Percentiles rank a stretch among this genome's conserved stretches.
These are phyloP conservation scores for Petunia axillaris DNA, from an alignment of 257 asterid species.

Conservation along the genomic window DNA sequence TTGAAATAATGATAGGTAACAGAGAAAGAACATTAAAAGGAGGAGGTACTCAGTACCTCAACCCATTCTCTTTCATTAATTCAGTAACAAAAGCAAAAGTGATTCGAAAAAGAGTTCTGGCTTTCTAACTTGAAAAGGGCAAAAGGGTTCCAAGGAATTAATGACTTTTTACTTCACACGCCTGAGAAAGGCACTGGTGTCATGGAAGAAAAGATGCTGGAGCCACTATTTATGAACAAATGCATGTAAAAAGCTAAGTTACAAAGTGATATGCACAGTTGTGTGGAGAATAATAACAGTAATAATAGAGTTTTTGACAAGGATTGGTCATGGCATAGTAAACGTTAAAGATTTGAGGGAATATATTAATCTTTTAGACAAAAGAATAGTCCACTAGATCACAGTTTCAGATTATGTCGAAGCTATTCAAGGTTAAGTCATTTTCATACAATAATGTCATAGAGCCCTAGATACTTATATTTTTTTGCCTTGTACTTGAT, in stretches of 20 bases:
- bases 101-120: slow-evolving; percentile 34
- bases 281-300: slow-evolving; percentile 21
- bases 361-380: slow-evolving; percentile 11
- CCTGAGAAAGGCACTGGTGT: slow-evolving; percentile 33
- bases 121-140: slow-evolving; percentile 31
- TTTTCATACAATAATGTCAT: slow-evolving; percentile 31
- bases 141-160: slow-evolving; percentile 32
- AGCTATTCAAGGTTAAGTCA: slow-evolving; percentile 38
- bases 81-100: slow-evolving; percentile 33
- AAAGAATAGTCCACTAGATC: slow-evolving; percentile 2
- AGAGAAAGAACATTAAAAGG: neutral
- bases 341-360: neutral
- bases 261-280: slow-evolving; percentile 18
- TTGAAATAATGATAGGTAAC: neutral
- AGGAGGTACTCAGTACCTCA: neutral
- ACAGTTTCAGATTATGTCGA: slow-evolving; percentile 37
- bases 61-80: slow-evolving; percentile 23
- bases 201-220: neutral
- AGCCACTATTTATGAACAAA: neutral
- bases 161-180: slow-evolving; percentile 40
- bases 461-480: neutral
- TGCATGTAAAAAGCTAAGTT: slow-evolving; percentile 27
- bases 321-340: slow-evolving; percentile 34
- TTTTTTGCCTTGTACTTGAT: neutral
- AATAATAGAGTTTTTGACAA: slow-evolving; percentile 17